phyloP scores from a whole-genome alignment of 2,329 filamentous ascomycete genomes.

The Ceratocystis colombiana region DNA sequence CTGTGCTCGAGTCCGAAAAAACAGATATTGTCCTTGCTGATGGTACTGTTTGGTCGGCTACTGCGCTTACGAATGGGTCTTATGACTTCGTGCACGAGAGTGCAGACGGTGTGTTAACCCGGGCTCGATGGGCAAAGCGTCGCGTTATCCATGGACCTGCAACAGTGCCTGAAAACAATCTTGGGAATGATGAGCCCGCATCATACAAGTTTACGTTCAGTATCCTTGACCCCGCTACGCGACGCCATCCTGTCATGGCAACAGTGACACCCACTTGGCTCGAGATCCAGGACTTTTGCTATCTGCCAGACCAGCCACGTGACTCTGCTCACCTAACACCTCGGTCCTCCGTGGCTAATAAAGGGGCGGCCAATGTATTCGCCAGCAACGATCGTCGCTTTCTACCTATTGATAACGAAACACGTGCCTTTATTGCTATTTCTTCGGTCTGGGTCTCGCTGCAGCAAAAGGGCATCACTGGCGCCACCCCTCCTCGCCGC shows the following conservation, averaged over 20 bases:
- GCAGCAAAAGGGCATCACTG: constrained; percentile 27
- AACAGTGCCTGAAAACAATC: constrained; percentile 28
- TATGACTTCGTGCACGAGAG: constrained; percentile 53
- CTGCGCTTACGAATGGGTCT: constrained; percentile 44
- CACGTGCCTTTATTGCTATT: constrained; percentile 28
- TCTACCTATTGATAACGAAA: constrained; percentile 28
- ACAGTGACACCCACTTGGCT: constrained; percentile 53
- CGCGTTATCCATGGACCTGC: constrained; percentile 29
- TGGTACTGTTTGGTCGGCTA: constrained; percentile 49
- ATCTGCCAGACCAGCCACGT: constrained; percentile 16
- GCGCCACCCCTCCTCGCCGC: constrained; percentile 16
- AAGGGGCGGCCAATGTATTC: background rate
- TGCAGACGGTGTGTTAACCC: constrained; percentile 16
- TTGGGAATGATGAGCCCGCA: constrained; percentile 26
- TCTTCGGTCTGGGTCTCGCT: constrained; percentile 29
- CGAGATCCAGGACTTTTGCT: constrained; percentile 50
- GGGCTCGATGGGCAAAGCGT: constrained; percentile 23
- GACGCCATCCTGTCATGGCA: constrained; percentile 66
- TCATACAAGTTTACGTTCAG: constrained; percentile 60
- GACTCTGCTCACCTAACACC: constrained; percentile 11
- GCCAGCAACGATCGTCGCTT: constrained; percentile 22
- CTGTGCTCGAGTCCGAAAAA: constrained; percentile 39
- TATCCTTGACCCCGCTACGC: constrained; percentile 57
- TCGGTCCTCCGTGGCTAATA: constrained; percentile 16
- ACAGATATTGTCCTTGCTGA: constrained; percentile 58